Conservation (phyloP, 768 basidiomycete genomes). For the Mycena galopus region DNA sequence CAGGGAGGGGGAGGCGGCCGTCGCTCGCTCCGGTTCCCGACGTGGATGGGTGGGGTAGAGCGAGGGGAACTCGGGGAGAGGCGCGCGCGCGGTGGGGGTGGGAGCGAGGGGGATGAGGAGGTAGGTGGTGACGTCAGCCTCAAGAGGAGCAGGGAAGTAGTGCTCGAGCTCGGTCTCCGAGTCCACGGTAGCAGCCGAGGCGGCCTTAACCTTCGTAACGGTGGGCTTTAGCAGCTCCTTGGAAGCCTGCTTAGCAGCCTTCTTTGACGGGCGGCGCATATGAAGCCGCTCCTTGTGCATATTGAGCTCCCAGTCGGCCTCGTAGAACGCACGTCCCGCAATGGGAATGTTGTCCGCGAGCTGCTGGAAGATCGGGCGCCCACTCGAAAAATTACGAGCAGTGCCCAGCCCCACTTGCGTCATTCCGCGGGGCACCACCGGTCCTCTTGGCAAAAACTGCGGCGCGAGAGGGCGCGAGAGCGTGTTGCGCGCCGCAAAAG, state of each 20-base stretch:
- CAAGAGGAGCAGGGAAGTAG: slow-evolving; percentile 66
- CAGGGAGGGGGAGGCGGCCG: slow-evolving; percentile 63
- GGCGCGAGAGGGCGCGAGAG: slow-evolving; percentile 60
- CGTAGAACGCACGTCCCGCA: slow-evolving; percentile 78
- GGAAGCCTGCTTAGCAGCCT: slow-evolving; percentile 39
- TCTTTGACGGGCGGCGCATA: slow-evolving; percentile 45
- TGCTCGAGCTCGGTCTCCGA: slow-evolving; percentile 59
- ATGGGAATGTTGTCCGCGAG: slow-evolving; percentile 85
- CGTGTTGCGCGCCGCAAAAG: slow-evolving; percentile 66
- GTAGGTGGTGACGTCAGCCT: slow-evolving; percentile 66
- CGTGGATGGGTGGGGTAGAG: no score
- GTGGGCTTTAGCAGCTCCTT: slow-evolving; percentile 53
- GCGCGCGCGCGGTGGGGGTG: slow-evolving; percentile 75
- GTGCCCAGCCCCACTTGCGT: slow-evolving; percentile 82
- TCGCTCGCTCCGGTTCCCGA: neutral
- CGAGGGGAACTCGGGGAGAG: slow-evolving; percentile 58
- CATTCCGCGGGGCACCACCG: slow-evolving; percentile 61
- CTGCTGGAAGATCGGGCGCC: slow-evolving; percentile 83
- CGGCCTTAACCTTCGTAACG: slow-evolving; percentile 28
- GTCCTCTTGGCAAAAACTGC: slow-evolving; percentile 71
- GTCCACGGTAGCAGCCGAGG: slow-evolving; percentile 19
- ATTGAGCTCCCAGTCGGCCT: slow-evolving; percentile 78
- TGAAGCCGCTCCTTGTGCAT: slow-evolving; percentile 58
- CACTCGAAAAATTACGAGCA: slow-evolving; percentile 81
- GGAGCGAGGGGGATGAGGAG: slow-evolving; percentile 85